A percentile compares a stretch with the other conserved stretches of the same genome.
Evolutionary conservation across 1,139 yeast species (phyloP).

Genomic region (Pichia sp.): DNA sequence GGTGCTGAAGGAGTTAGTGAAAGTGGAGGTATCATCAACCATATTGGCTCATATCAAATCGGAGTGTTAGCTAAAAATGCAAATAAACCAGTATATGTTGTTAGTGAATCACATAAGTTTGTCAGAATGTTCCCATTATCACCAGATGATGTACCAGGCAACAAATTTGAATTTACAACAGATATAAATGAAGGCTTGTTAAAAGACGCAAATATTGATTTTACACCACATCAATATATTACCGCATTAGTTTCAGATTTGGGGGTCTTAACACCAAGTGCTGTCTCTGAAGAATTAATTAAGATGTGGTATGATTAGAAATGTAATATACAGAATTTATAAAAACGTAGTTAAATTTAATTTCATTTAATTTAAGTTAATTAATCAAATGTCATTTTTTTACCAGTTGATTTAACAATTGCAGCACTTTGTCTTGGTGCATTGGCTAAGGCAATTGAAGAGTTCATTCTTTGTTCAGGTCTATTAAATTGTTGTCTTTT

Average conservation of each 20-base stretch:
- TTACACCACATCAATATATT: slow-evolving; percentile 91
- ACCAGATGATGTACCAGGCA: slow-evolving; percentile 76
- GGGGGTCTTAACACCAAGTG: slow-evolving; percentile 95
- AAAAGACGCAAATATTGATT: slow-evolving; percentile 49
- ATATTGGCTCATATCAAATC: slow-evolving; percentile 90
- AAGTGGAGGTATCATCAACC: slow-evolving; percentile 95
- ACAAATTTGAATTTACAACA: slow-evolving; percentile 37
- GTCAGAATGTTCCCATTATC: slow-evolving; percentile 93
- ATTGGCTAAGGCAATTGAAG: slow-evolving; percentile 80
- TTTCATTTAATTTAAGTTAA: no score
- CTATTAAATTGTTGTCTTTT: slow-evolving; percentile 13
- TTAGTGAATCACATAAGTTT: slow-evolving; percentile 92
- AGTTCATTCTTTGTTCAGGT: slow-evolving; percentile 48
- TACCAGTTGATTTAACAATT: slow-evolving; percentile 86
- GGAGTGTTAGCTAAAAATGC: slow-evolving; percentile 90
- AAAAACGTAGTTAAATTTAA: not conserved
- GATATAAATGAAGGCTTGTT: slow-evolving; percentile 30
- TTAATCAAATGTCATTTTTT: slow-evolving; percentile 57
- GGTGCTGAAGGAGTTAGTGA: slow-evolving; percentile 99
- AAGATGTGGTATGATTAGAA: slow-evolving; percentile 92
- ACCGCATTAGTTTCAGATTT: slow-evolving; percentile 94
- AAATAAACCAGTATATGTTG: slow-evolving; percentile 89
- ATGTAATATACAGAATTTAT: slow-evolving; percentile 1
- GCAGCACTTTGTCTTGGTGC: slow-evolving; percentile 92
- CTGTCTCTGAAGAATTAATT: slow-evolving; percentile 94